Evolutionary conservation across 108 stramenopile genomes (phyloP), one percentile per base, ranked within the genome.

Genomic region (Stephanodiscus triporus): DNA sequence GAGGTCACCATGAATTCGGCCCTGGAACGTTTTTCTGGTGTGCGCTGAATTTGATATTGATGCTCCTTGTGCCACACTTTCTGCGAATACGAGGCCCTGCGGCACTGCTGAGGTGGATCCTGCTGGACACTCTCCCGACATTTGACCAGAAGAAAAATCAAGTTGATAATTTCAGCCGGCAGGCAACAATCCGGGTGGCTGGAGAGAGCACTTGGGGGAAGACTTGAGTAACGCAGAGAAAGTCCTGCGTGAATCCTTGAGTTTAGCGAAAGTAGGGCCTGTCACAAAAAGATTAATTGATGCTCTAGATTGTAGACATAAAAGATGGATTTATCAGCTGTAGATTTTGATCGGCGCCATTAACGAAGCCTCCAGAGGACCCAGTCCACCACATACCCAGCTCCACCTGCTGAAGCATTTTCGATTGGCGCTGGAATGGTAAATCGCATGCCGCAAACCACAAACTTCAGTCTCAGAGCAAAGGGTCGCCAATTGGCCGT

Each of bases 401-500:
- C 63, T 42, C 86, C 89, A 62, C 89, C 91, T 0, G 86, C 68
- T 37, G 80, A 75, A 65, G 50, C 73, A 9, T 72, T 79, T 82
- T 56, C 66, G 53, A 27, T 49, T 17, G 59, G 49, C 48, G 23
- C 58, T 76, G 48, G 13, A 22, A 34, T 13, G 45, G 65, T 61
- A 63, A 26, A 16, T 45, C 20, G 10, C 68, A 64, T 24, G 20
- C 45, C 34, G 40, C 16, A 13, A 26, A 6, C 26, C 11, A 24
- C 30, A 24, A 47, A 38, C 40, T 27, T n/a, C n/a, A n/a, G 63
- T 32, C 85, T 34, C 69, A 87, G 58, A 59, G 42, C 45, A 90
- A 89, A 74, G 81, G 87, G 17, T 83, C 91, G 32, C 89, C 89
- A 17, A 82, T 73, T 55, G 94, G 94, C n/a, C 86, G 94, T 10